Percentiles rank a stretch among this genome's conserved stretches.
Conservation (phyloP, 2,329 filamentous ascomycete genomes). For the Colletotrichum costaricense region DNA sequence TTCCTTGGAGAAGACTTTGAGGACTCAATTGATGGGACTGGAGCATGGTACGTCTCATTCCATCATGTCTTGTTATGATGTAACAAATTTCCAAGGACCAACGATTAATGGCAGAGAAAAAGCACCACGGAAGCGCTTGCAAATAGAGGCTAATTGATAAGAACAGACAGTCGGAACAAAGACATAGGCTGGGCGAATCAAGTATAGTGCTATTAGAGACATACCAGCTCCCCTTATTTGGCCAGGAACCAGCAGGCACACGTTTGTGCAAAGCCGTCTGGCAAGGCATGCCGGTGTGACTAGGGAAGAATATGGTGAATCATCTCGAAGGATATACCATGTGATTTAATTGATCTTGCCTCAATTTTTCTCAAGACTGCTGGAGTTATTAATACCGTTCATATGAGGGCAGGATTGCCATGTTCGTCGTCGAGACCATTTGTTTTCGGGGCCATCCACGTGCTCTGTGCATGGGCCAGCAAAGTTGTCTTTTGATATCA, state of each 20-base stretch:
- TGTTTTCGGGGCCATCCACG: background rate
- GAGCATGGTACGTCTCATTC: background rate
- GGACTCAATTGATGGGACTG: background rate
- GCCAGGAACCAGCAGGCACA: background rate
- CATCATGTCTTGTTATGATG: background rate
- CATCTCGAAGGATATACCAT: background rate
- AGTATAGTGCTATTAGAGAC: background rate
- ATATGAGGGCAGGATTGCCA: background rate
- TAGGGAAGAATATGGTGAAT: background rate
- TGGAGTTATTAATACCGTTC: background rate
- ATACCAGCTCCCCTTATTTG: background rate
- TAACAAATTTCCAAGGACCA: background rate
- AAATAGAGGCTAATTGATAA: background rate
- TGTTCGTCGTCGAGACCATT: background rate
- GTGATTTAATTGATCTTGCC: background rate
- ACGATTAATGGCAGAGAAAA: background rate
- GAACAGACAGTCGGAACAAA: background rate
- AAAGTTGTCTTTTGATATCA: background rate
- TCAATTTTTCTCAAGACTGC: background rate
- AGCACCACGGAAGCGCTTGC: too few species aligned
- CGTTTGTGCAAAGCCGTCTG: background rate
- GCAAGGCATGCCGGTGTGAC: too few species aligned
- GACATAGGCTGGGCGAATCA: background rate
- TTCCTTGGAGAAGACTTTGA: background rate
- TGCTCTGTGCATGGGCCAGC: background rate